phyloP scores from a whole-genome alignment of 2,329 filamentous ascomycete genomes.

The Apiospora pterosperma region DNA sequence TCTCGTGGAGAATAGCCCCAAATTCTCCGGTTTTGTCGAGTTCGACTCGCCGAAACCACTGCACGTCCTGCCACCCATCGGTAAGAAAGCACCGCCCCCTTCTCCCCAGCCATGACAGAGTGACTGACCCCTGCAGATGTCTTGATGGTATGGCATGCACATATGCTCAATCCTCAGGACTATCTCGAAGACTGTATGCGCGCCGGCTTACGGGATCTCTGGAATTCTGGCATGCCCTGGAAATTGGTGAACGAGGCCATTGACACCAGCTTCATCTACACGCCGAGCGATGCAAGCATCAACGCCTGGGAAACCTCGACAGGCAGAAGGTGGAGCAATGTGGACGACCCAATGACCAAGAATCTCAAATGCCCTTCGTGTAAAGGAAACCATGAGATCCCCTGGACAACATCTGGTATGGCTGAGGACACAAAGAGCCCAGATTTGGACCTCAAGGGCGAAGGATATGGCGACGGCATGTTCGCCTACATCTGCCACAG shows the following conservation, averaged over 20 bases:
- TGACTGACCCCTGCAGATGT: conserved; percentile 50
- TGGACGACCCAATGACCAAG: conserved; percentile 47
- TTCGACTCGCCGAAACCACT: conserved; percentile 28
- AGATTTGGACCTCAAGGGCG: conserved; percentile 38
- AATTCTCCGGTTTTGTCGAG: conserved; percentile 32
- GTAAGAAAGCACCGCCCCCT: conserved; percentile 31
- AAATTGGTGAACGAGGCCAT: conserved; percentile 53
- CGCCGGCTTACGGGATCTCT: conserved; percentile 49
- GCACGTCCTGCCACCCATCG: conserved; percentile 54
- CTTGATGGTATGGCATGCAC: conserved; percentile 76
- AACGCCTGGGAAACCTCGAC: conserved; percentile 45
- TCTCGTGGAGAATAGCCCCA: conserved; percentile 24
- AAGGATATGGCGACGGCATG: conserved; percentile 58
- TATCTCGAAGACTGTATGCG: conserved; percentile 73
- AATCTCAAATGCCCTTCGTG: conserved; percentile 56
- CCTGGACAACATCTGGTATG: conserved; percentile 57
- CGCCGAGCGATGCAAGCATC: conserved; percentile 39
- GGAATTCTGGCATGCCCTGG: conserved; percentile 67
- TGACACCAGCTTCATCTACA: conserved; percentile 56
- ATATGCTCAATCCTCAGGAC: conserved; percentile 72
- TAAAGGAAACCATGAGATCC: conserved; percentile 34
- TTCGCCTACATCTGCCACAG: conserved; percentile 47
- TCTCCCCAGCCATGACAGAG: not conserved
- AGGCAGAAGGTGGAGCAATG: conserved; percentile 56
- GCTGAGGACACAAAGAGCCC: conserved; percentile 31